These are phyloP conservation scores for Cyclotella cryptica DNA, from an alignment of 108 stramenopile species.

Conservation along the genomic window DNA sequence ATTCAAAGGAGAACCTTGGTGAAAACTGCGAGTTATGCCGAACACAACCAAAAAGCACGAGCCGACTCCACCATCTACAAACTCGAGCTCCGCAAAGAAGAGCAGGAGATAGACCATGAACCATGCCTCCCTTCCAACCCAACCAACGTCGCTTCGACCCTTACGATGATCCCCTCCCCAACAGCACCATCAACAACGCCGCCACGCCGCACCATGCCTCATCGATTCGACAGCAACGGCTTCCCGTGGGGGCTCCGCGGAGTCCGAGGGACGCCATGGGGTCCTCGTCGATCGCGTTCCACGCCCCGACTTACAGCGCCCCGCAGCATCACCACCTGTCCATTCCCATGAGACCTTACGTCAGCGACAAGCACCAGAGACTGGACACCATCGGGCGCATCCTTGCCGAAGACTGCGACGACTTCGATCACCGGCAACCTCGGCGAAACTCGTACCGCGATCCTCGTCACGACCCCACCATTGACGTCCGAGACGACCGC, in stretches of 20 bases:
- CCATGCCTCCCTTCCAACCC: conserved; percentile 25
- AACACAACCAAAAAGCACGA: not conserved
- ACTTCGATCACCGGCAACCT: not conserved
- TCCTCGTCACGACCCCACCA: not conserved
- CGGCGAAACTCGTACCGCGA: not conserved
- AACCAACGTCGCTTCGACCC: conserved; percentile 24
- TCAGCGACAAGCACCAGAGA: not conserved
- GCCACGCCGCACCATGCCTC: conserved; percentile 3
- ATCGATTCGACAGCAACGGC: not conserved
- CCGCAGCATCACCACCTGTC: not conserved
- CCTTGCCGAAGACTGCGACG: not conserved
- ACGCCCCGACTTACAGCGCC: not conserved
- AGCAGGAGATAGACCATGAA: not conserved
- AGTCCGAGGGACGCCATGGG: not conserved
- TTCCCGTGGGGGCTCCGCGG: not conserved
- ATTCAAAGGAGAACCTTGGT: too few relatives aligned
- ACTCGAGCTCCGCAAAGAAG: not conserved
- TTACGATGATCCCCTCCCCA: conserved; percentile 17
- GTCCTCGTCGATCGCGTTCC: not conserved
- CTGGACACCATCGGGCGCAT: conserved; percentile 11
- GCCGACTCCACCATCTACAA: not conserved
- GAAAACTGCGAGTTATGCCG: too few relatives aligned
- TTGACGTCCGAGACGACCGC: not conserved
- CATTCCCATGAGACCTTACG: not conserved
- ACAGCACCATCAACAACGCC: conserved; percentile 7